phyloP scores from a whole-genome alignment of 179 eudicot genomes.

The Patellifolia procumbens region DNA sequence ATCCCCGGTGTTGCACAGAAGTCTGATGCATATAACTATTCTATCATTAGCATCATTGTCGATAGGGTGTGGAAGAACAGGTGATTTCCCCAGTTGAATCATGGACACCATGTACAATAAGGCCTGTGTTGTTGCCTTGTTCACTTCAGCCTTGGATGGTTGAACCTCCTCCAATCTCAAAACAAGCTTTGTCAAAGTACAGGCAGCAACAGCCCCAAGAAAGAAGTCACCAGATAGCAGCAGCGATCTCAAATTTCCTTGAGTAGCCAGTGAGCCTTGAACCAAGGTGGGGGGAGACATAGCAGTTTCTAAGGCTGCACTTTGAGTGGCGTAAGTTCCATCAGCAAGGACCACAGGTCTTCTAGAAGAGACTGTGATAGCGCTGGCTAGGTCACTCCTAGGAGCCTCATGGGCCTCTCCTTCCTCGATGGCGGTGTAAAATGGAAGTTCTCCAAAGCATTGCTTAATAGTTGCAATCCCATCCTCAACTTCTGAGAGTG shows the following conservation, averaged over 20 bases:
- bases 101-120: constrained; percentile 64
- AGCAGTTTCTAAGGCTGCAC: constrained; percentile 78
- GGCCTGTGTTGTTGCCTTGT: constrained; percentile 57
- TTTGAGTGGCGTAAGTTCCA: constrained; percentile 86
- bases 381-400: constrained; percentile 44
- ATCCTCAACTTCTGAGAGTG: constrained; percentile 73
- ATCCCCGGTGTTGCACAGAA: constrained; percentile 72
- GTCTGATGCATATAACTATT: constrained; percentile 77
- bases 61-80: constrained; percentile 70
- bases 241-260: constrained; percentile 66
- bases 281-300: constrained; percentile 68
- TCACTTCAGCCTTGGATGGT: constrained; percentile 66
- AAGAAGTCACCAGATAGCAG: constrained; percentile 71
- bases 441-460: constrained; percentile 85
- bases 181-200: constrained; percentile 66
- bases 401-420: constrained; percentile 61
- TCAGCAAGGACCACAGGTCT: constrained; percentile 82
- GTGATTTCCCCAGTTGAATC: constrained; percentile 75
- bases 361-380: constrained; percentile 62
- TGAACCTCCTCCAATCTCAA: constrained; percentile 82
- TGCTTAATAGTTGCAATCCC: constrained; percentile 71
- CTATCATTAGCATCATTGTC: constrained; percentile 72
- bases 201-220: constrained; percentile 78
- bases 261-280: constrained; percentile 61
- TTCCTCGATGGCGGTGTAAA: constrained; percentile 66